A percentile compares a stretch with the other conserved stretches of the same genome.
These are phyloP conservation scores for Umbellularia californica DNA, from an alignment of 164 flowering plant species.

Conservation along the genomic window DNA sequence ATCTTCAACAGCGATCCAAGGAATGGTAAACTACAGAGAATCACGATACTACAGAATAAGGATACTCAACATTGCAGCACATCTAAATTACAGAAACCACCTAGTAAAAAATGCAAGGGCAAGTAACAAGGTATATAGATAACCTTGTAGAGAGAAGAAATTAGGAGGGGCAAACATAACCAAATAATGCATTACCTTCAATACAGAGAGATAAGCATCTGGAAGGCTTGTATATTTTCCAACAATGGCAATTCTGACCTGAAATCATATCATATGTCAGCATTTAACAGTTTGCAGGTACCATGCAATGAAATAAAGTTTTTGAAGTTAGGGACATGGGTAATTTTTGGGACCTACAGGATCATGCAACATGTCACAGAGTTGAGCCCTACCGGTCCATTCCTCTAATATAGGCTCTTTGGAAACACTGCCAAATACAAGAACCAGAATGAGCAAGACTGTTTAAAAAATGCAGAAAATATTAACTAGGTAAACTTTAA, in stretches of 20 bases:
- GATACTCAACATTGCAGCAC: not conserved
- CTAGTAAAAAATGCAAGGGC: not conserved
- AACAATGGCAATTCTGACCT: slow-evolving; percentile 98
- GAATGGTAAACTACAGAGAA: not conserved
- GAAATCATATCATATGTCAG: slow-evolving; percentile 15
- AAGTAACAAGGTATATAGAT: not conserved
- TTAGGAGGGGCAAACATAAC: not conserved
- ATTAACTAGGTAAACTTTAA: not conserved
- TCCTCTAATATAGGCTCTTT: slow-evolving; percentile 56
- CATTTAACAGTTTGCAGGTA: not conserved
- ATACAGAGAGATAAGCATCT: slow-evolving; percentile 90
- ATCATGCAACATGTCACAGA: slow-evolving; percentile 52
- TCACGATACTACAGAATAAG: not conserved
- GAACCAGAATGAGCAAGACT: not conserved
- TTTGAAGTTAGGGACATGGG: not conserved
- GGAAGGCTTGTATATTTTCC: slow-evolving; percentile 93
- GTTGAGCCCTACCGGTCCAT: slow-evolving; percentile 73
- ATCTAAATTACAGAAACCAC: not conserved
- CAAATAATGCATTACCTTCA: slow-evolving; percentile 51
- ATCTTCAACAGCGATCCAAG: not conserved
- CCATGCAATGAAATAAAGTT: not conserved
- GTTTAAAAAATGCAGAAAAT: not conserved
- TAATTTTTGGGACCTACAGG: slow-evolving; percentile 45
- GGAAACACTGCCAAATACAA: slow-evolving; percentile 39
- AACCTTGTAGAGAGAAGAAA: not conserved